Evolutionary conservation across 2,329 filamentous ascomycete species (phyloP), one percentile per base, ranked within the genome.

Genomic region (Claviceps spartinae): DNA sequence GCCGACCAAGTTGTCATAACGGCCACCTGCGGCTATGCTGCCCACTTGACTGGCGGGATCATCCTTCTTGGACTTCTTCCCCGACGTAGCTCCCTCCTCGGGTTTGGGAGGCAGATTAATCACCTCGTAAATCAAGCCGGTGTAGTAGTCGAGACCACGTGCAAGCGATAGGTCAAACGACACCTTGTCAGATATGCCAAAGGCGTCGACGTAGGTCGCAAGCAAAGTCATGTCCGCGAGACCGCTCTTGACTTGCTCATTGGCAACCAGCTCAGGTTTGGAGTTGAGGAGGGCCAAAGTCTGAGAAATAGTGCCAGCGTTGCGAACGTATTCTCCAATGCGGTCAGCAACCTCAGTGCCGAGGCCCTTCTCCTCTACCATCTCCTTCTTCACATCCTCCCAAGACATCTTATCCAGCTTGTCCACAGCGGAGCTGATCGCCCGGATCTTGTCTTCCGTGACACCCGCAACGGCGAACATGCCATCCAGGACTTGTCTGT

Each of bases 331-430:
- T 62, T 83, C 80, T 60, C 89, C 88, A 61, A 96, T 95, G 62
- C 81, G 85, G 70, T 96, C 89, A 47, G 91, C 91, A 34, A 91
- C 80, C 14, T 80, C 82, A 24, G 74, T 73, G 43, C 81, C 78
- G 1, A 97, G 75, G 0, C 88, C 89, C 72, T 96, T 96, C 57
- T 47, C 44, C 1, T 91, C 86, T 0, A 86, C 84, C 90, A 96
- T 96, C 67, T 96, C 90, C 67, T 85, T 86, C 66, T 84, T 82
- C 50, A 96, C 91, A 57, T 95, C 89, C 36, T 78, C 78, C 91
- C 90, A 96, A 1, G 89, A 85, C 63, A 84, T 73, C 72, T 97
- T 97, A 69, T 96, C 91, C 51, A 97, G 75, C 74, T 97, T 97
- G 72, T 97, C 91, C 47, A 97, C 90, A 2, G 91, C 90, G 24